phyloP scores from a whole-genome alignment of 352 stramenopile genomes.

The Aphanomyces cochlioides region DNA sequence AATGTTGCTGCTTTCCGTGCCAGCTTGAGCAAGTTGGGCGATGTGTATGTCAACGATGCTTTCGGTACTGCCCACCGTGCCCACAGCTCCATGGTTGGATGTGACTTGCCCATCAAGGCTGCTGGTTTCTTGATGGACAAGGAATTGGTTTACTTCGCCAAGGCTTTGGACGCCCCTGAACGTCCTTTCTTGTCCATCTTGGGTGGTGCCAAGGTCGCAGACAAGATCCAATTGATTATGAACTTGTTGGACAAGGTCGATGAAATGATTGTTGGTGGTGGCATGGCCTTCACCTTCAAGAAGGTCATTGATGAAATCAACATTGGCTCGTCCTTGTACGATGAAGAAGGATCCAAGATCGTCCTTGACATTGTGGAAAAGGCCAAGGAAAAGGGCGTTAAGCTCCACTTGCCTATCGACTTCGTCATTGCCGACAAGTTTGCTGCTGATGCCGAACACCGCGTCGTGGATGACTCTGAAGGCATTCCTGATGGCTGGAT shows the following conservation, averaged over 20 bases:
- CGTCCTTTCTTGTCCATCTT: slow-evolving; percentile 98
- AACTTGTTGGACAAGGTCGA: slow-evolving; percentile 99
- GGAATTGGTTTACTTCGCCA: slow-evolving; percentile 99
- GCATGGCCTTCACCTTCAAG: slow-evolving; percentile 99
- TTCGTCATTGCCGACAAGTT: slow-evolving; percentile 99
- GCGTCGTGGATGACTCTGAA: slow-evolving; percentile 85
- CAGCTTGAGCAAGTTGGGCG: slow-evolving; percentile 88
- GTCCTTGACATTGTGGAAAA: slow-evolving; percentile 94
- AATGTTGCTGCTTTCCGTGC: slow-evolving; percentile 89
- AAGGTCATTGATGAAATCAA: slow-evolving; percentile 96
- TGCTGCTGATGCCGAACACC: slow-evolving; percentile 89
- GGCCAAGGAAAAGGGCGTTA: slow-evolving; percentile 96
- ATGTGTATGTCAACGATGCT: slow-evolving; percentile 99
- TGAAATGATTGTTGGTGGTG: slow-evolving; percentile 97
- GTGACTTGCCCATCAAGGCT: slow-evolving; percentile 84
- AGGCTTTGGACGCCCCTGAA: slow-evolving; percentile 96
- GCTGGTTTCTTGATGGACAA: slow-evolving; percentile 98
- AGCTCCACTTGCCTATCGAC: slow-evolving; percentile 96
- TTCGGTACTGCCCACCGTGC: slow-evolving; percentile 99
- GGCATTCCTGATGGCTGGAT: slow-evolving; percentile 97
- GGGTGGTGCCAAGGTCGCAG: slow-evolving; percentile 98
- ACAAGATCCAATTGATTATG: slow-evolving; percentile 99
- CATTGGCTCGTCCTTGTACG: slow-evolving; percentile 93
- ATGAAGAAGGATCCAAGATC: slow-evolving; percentile 82
- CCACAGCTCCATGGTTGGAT: slow-evolving; percentile 97